phyloP scores from a whole-genome alignment of 495 filamentous ascomycete species.

The Aspergillus asperescens region DNA sequence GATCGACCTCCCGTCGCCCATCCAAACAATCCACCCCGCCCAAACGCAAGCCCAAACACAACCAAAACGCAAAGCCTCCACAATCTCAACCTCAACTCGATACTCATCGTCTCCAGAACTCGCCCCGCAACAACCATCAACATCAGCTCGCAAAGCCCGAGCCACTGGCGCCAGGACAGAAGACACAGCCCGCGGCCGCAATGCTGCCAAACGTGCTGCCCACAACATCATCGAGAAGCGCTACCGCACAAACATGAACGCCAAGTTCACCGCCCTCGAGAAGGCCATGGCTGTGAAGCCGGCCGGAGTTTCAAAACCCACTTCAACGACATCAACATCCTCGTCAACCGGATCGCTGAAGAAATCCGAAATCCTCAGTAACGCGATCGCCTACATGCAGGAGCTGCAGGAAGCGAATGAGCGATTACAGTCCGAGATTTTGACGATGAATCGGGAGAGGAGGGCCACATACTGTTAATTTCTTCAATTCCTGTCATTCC shows the following conservation, averaged over 20 bases:
- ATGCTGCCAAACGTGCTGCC: constrained; percentile 45
- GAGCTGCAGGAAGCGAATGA: constrained; percentile 42
- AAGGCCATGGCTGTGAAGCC: constrained; percentile 30
- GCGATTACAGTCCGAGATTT: constrained; percentile 36
- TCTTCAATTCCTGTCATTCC: too few relatives aligned
- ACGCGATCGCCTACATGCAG: constrained; percentile 67
- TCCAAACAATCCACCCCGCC: constrained; percentile 4
- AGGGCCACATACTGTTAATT: neutral
- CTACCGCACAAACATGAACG: constrained; percentile 51
- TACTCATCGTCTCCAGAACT: constrained; percentile 38
- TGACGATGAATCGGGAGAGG: constrained; percentile 27
- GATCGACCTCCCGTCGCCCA: constrained; percentile 13
- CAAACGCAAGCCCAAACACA: neutral
- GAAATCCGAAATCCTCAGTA: constrained; percentile 57
- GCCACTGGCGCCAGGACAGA: constrained; percentile 24
- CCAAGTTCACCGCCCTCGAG: constrained; percentile 45
- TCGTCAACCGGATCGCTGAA: constrained; percentile 40
- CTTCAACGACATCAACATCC: constrained; percentile 12
- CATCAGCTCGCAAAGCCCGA: constrained; percentile 27
- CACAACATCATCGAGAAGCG: constrained; percentile 52
- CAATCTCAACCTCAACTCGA: constrained; percentile 4
- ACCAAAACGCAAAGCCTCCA: constrained; percentile 20
- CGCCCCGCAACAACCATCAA: constrained; percentile 24
- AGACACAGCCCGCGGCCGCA: constrained; percentile 33
- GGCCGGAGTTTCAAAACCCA: constrained; percentile 17